Conservation (phyloP, 768 basidiomycete genomes). For the Suillus clintonianus region DNA sequence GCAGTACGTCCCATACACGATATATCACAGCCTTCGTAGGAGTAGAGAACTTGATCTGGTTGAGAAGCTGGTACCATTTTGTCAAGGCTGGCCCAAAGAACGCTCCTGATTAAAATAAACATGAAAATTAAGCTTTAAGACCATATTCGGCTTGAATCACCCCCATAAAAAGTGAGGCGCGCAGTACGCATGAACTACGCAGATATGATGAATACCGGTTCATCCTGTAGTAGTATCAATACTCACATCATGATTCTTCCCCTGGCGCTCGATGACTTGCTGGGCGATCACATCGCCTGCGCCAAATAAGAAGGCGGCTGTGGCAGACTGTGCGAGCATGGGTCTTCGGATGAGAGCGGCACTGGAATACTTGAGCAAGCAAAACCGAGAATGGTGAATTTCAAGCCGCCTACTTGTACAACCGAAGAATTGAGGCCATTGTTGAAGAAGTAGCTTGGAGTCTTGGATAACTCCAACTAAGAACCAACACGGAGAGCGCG, state of each 20-base stretch:
- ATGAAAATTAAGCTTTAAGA: not conserved
- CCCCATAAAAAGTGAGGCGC: slow-evolving; percentile 73
- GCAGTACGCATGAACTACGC: slow-evolving; percentile 59
- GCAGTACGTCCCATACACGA: slow-evolving; percentile 45
- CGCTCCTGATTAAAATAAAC: slow-evolving; percentile 40
- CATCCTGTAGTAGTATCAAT: not conserved
- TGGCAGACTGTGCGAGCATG: slow-evolving; percentile 61
- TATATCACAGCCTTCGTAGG: slow-evolving; percentile 61
- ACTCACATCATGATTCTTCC: slow-evolving; percentile 75
- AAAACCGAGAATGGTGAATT: not conserved
- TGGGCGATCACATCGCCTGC: slow-evolving; percentile 84
- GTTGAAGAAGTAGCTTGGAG: not conserved
- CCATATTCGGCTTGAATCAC: slow-evolving; percentile 29
- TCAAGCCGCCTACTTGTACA: slow-evolving; percentile 39
- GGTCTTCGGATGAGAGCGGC: slow-evolving; percentile 62
- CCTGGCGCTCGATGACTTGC: slow-evolving; percentile 75
- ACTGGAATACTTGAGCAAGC: slow-evolving; percentile 36
- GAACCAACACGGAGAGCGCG: no score
- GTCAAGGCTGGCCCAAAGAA: slow-evolving; percentile 84
- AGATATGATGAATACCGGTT: slow-evolving; percentile 1
- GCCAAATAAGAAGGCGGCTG: slow-evolving; percentile 70
- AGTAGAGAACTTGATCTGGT: slow-evolving; percentile 66
- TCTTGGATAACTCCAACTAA: not conserved
- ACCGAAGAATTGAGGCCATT: slow-evolving; percentile 47
- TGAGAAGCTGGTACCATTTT: slow-evolving; percentile 77